Evolutionary conservation across 2,329 filamentous ascomycete genomes (phyloP).

Genomic region (Botrytis tulipae): DNA sequence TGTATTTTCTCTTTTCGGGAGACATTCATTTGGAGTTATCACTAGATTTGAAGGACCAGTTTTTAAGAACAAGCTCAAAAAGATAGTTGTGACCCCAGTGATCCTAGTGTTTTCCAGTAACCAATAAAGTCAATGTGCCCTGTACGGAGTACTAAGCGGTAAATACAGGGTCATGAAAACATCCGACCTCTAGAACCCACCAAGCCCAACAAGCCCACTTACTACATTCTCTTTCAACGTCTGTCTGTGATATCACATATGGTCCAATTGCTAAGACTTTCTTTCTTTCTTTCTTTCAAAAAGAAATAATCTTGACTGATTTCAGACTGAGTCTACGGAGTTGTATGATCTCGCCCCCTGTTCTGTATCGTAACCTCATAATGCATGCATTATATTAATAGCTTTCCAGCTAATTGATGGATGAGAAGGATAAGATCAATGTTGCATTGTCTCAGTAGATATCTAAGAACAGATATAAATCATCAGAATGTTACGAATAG

Average conservation of each 20-base stretch:
- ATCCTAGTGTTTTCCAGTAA: background rate
- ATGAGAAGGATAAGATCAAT: background rate
- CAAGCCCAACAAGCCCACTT: background rate
- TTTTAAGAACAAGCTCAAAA: constrained; percentile 13
- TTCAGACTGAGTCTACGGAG: constrained; percentile 9
- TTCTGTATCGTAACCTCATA: background rate
- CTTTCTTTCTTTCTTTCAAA: background rate
- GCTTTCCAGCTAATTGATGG: background rate
- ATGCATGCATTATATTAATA: background rate
- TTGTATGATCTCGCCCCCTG: background rate
- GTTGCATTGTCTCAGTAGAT: constrained; percentile 9
- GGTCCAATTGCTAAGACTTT: background rate
- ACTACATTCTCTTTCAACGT: constrained; percentile 9
- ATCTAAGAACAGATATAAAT: background rate
- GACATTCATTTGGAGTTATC: constrained; percentile 13
- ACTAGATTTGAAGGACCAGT: background rate
- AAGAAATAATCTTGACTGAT: background rate
- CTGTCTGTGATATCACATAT: background rate
- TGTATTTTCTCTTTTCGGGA: background rate
- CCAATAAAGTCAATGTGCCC: background rate
- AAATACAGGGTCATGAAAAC: background rate
- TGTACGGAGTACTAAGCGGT: background rate
- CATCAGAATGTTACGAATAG: background rate
- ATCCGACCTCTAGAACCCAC: background rate
- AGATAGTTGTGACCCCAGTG: background rate